Evolutionary conservation across 2,329 filamentous ascomycete genomes (phyloP).

Genomic region (Lachnellula subtilissima): DNA sequence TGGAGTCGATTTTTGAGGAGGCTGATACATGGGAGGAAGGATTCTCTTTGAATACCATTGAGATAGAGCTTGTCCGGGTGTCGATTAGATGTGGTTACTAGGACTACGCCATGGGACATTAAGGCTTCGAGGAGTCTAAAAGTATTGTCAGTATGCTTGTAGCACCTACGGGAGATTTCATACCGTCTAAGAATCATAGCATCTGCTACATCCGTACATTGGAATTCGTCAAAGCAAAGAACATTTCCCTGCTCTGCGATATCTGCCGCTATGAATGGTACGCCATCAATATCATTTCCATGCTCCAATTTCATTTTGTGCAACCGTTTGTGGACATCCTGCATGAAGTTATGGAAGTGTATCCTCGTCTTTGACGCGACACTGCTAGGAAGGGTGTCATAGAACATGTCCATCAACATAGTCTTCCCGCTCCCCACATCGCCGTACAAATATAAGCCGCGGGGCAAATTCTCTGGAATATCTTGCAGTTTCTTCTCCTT

Average conservation of each 20-base stretch:
- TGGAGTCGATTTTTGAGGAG: conserved; percentile 79
- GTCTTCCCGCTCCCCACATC: conserved; percentile 98
- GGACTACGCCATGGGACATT: conserved; percentile 94
- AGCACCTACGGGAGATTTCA: conserved; percentile 12
- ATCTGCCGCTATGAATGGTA: conserved; percentile 91
- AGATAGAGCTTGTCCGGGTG: conserved; percentile 96
- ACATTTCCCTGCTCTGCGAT: conserved; percentile 82
- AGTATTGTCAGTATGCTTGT: conserved; percentile 2
- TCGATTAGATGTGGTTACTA: conserved; percentile 95
- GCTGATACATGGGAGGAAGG: conserved; percentile 91
- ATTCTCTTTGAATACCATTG: conserved; percentile 93
- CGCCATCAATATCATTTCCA: conserved; percentile 82
- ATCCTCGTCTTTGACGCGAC: conserved; percentile 85
- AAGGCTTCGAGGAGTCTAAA: conserved; percentile 73
- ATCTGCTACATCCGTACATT: conserved; percentile 96
- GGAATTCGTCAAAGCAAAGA: conserved; percentile 97
- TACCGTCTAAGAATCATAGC: conserved; percentile 90
- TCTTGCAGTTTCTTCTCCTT: conserved; percentile 36
- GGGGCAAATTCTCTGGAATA: conserved; percentile 71
- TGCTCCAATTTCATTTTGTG: conserved; percentile 86
- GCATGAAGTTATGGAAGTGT: conserved; percentile 99
- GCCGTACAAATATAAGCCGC: conserved; percentile 90
- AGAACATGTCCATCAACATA: conserved; percentile 99
- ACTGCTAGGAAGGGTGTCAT: conserved; percentile 78
- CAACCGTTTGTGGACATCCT: conserved; percentile 86